Evolutionary conservation across 805 yeast species (phyloP).

Genomic region (Kuraishia piskuri): DNA sequence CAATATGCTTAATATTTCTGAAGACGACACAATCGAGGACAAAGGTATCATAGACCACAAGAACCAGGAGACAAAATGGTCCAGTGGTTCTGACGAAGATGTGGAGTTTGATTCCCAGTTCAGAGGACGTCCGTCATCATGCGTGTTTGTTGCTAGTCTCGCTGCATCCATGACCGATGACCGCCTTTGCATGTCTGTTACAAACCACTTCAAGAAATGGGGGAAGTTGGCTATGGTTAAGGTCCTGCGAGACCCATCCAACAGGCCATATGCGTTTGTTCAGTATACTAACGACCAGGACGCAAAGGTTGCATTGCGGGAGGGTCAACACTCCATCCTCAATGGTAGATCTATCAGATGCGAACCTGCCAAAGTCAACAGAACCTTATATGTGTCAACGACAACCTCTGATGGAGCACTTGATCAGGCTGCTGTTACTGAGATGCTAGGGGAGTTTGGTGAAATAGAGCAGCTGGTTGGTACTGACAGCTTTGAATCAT

Average conservation of each 20-base stretch:
- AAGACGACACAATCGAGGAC: not conserved
- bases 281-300: slow-evolving; percentile 69
- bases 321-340: slow-evolving; percentile 60
- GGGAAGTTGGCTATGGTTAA: slow-evolving; percentile 69
- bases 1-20: not conserved
- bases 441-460: slow-evolving; percentile 47
- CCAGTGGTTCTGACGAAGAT: not conserved
- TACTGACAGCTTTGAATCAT: slow-evolving; percentile 24
- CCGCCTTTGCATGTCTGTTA: slow-evolving; percentile 60
- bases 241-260: slow-evolving; percentile 72
- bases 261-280: slow-evolving; percentile 89
- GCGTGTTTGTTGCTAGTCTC: slow-evolving; percentile 86
- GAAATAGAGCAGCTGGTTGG: slow-evolving; percentile 63
- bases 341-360: slow-evolving; percentile 77
- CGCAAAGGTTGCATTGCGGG: slow-evolving; percentile 55
- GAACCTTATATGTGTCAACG: slow-evolving; percentile 62
- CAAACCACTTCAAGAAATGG: slow-evolving; percentile 59
- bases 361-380: slow-evolving; percentile 85
- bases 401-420: slow-evolving; percentile 10
- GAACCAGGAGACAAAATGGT: not conserved
- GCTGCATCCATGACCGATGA: slow-evolving; percentile 61
- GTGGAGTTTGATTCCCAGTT: not conserved
- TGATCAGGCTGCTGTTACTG: slow-evolving; percentile 23
- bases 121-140: slow-evolving; percentile 69
- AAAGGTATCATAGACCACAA: not conserved